Conservation (phyloP, 2,329 filamentous ascomycete genomes). For the Talaromyces sp. region DNA sequence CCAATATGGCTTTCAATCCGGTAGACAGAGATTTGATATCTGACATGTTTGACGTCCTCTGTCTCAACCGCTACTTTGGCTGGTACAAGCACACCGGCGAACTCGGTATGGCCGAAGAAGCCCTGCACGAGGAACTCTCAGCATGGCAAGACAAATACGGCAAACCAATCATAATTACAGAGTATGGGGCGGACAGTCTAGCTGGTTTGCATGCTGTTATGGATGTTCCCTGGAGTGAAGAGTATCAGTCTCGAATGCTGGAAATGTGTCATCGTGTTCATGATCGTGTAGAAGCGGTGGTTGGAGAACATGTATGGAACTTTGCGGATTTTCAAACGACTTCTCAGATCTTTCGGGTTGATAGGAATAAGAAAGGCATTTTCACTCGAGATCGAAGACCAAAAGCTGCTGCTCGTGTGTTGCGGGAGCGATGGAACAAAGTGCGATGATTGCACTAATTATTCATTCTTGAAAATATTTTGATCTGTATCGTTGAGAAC, state of each 20-base stretch:
- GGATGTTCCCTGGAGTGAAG: background rate
- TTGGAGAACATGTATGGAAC: background rate
- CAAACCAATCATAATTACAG: background rate
- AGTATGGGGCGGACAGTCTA: background rate
- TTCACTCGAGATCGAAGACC: background rate
- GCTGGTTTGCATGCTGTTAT: background rate
- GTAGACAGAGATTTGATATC: background rate
- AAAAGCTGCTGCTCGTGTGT: background rate
- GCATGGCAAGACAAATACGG: no score
- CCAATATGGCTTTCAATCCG: background rate
- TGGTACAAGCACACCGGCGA: background rate
- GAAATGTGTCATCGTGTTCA: background rate
- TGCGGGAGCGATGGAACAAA: background rate
- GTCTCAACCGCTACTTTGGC: background rate
- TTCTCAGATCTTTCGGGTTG: background rate
- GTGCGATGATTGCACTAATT: no score
- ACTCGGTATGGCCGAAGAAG: background rate
- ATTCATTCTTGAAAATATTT: no score
- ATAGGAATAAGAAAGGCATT: background rate
- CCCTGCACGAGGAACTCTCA: background rate
- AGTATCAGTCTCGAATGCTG: background rate
- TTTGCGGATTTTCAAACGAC: background rate
- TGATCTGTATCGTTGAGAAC: no score
- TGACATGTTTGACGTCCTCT: background rate
- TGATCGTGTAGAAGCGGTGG: background rate